These are phyloP conservation scores for Fomitopsis palustris DNA, from an alignment of 1,284 basidiomycete species.

Conservation along the genomic window DNA sequence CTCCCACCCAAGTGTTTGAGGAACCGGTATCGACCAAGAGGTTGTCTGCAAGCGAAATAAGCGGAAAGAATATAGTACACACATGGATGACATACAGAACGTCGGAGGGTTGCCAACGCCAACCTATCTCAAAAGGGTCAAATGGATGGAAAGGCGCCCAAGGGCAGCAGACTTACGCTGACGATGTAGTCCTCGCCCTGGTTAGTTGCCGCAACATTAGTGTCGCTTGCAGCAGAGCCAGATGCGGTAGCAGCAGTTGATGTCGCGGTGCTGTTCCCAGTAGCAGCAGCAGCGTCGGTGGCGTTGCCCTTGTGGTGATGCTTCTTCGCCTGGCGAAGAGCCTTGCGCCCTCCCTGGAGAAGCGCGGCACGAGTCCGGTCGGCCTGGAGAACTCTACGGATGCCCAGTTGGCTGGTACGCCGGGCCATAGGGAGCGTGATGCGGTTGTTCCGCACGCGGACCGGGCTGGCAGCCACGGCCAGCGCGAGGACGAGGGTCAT, in stretches of 20 bases:
- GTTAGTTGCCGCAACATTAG: constrained; percentile 37
- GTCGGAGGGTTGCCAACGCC: constrained; percentile 34
- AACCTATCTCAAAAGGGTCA: constrained; percentile 16
- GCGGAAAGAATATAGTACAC: too few species aligned
- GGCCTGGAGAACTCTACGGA: constrained; percentile 18
- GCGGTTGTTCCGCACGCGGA: constrained; percentile 21
- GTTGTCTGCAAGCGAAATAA: too few species aligned
- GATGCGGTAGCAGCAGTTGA: neutral
- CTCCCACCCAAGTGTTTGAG: constrained; percentile 70
- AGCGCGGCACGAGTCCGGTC: constrained; percentile 23
- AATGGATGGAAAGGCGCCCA: neutral
- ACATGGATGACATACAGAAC: constrained; percentile 30
- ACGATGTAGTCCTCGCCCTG: constrained; percentile 29
- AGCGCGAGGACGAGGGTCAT: constrained; percentile 17
- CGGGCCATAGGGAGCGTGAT: constrained; percentile 25
- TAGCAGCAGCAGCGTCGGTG: neutral
- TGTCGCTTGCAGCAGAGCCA: neutral
- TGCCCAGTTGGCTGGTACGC: constrained; percentile 24
- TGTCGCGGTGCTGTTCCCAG: neutral
- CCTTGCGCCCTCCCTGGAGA: constrained; percentile 17
- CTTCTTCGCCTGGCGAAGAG: constrained; percentile 9
- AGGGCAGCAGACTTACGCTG: constrained; percentile 14
- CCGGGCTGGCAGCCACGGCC: constrained; percentile 20
- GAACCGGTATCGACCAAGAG: constrained; percentile 31
- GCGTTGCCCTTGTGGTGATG: constrained; percentile 15